A percentile compares a stretch with the other conserved stretches of the same genome.
These are phyloP conservation scores for Sporothrix phasma DNA, from an alignment of 2,329 filamentous ascomycete species.

Conservation along the genomic window DNA sequence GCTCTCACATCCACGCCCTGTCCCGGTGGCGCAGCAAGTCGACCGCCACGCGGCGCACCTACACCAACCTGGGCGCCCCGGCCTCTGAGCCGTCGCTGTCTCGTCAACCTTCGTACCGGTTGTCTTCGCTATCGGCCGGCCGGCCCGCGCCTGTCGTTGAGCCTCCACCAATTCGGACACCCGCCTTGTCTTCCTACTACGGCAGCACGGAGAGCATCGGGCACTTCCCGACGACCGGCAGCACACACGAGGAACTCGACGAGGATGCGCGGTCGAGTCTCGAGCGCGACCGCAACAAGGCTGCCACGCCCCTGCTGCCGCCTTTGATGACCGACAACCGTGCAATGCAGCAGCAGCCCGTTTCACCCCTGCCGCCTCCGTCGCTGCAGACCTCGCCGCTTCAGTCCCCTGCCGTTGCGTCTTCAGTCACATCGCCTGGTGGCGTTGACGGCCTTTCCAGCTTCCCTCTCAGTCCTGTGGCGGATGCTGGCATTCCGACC, in stretches of 20 bases:
- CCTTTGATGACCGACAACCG: conserved; percentile 57
- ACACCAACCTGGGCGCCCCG: conserved; percentile 38
- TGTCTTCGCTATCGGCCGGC: conserved; percentile 64
- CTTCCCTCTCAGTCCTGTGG: neutral
- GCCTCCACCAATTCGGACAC: conserved; percentile 37
- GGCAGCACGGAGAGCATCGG: conserved; percentile 49
- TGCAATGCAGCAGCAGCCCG: conserved; percentile 24
- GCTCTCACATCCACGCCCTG: conserved; percentile 48
- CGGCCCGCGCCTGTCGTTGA: conserved; percentile 38
- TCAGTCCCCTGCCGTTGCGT: conserved; percentile 71
- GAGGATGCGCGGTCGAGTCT: conserved; percentile 34
- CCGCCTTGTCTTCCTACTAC: conserved; percentile 49
- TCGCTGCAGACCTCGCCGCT: conserved; percentile 62
- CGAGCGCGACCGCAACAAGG: conserved; percentile 50
- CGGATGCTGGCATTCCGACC: conserved; percentile 7
- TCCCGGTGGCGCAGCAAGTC: conserved; percentile 35
- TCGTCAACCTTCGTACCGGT: conserved; percentile 60
- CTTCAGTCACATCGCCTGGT: conserved; percentile 24
- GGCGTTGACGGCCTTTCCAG: neutral
- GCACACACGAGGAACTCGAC: conserved; percentile 33
- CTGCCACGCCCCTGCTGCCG: conserved; percentile 75
- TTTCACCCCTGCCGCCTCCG: conserved; percentile 34
- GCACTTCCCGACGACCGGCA: conserved; percentile 1
- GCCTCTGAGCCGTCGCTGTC: conserved; percentile 70
- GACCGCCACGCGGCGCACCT: conserved; percentile 35